Evolutionary conservation across 768 basidiomycete genomes (phyloP).

Genomic region (Boletus pseudopeckii): DNA sequence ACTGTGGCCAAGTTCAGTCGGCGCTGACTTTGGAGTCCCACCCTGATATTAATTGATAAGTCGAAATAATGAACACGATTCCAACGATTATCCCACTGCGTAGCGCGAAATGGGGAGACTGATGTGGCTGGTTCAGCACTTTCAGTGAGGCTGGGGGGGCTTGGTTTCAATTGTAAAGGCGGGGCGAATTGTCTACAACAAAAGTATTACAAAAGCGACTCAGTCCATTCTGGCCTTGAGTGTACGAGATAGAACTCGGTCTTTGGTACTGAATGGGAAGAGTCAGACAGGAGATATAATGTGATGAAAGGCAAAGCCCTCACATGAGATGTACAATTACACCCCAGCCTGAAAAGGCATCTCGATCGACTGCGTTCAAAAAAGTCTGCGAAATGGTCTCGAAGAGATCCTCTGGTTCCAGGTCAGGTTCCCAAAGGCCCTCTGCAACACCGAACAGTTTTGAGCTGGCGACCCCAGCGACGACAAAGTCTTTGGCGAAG

Average conservation of each 20-base stretch:
- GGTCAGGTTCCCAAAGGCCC: constrained; percentile 96
- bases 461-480: constrained; percentile 86
- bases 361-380: constrained; percentile 91
- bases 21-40: neutral
- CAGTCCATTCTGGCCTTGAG: constrained; percentile 92
- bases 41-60: neutral
- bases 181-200: constrained; percentile 19
- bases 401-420: constrained; percentile 95
- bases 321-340: constrained; percentile 94
- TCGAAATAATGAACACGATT: too few relatives aligned
- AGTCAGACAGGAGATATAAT: constrained; percentile 6
- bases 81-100: neutral
- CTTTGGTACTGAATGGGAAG: constrained; percentile 53
- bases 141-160: too few relatives aligned
- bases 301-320: constrained; percentile 32
- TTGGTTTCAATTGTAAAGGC: neutral
- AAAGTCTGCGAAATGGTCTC: constrained; percentile 98
- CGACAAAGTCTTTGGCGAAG: constrained; percentile 96
- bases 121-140: neutral
- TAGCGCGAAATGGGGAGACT: neutral
- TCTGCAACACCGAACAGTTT: constrained; percentile 98
- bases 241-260: constrained; percentile 76
- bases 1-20: neutral
- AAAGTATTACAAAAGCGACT: constrained; percentile 14
- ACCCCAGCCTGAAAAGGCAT: constrained; percentile 97